Evolutionary conservation across 441 rosid genomes (phyloP).

Genomic region (Syzygium syzygioides): DNA sequence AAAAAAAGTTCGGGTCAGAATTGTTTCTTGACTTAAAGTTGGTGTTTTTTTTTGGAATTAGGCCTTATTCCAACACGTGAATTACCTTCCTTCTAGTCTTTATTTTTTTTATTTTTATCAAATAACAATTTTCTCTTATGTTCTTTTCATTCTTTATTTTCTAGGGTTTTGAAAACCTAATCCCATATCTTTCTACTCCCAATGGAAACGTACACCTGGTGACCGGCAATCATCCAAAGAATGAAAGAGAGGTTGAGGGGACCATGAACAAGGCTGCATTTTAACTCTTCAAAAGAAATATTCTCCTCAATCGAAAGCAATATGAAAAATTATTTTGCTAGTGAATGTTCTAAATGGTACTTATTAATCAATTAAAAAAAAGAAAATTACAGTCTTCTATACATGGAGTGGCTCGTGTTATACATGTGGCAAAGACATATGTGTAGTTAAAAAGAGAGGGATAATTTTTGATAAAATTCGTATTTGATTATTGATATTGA

Average conservation of each 20-base stretch:
- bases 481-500: fast-evolving
- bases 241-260: neutral
- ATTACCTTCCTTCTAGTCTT: neutral
- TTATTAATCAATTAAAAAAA: no score
- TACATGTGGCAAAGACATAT: neutral
- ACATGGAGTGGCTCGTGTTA: neutral
- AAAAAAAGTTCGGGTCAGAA: no score
- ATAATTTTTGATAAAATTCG: no score
- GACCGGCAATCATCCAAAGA: neutral
- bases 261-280: neutral
- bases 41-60: no score
- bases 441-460: neutral
- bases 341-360: neutral
- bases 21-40: no score
- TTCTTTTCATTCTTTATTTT: neutral
- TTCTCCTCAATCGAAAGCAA: neutral
- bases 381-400: neutral
- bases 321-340: no score
- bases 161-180: neutral
- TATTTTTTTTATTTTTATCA: neutral
- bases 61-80: neutral
- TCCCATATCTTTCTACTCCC: neutral
- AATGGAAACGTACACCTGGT: neutral
- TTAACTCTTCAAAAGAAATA: neutral
- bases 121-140: neutral